phyloP scores from a whole-genome alignment of 2,329 filamentous ascomycete genomes.

The Penicillium sp. region DNA sequence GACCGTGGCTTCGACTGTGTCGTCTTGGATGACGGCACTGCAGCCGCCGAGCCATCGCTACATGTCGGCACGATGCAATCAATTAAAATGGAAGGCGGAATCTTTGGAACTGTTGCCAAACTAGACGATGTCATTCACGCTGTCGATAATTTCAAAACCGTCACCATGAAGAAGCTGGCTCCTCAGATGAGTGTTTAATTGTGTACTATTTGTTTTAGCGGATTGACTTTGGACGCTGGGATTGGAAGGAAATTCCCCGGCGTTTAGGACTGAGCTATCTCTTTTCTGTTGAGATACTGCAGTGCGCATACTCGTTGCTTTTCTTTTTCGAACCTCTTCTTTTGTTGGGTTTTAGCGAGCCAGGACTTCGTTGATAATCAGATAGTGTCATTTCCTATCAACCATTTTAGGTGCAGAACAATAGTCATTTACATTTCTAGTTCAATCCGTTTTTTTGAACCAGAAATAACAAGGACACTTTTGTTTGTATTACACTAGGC shows the following conservation, averaged over 20 bases:
- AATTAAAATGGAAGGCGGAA: slow-evolving; percentile 49
- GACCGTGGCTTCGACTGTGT: slow-evolving; percentile 56
- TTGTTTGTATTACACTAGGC: not conserved
- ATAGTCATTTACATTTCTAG: not conserved
- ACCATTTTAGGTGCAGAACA: not conserved
- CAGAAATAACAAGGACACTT: not conserved
- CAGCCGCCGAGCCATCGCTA: slow-evolving; percentile 42
- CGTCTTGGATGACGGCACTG: slow-evolving; percentile 50
- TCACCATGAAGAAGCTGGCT: slow-evolving; percentile 44
- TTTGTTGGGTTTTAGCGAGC: not conserved
- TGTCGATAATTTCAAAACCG: slow-evolving; percentile 43
- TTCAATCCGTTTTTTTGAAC: not conserved
- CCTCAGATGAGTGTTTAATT: slow-evolving; percentile 37
- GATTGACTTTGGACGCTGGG: slow-evolving; percentile 10
- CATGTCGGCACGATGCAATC: slow-evolving; percentile 45
- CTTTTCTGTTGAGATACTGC: slow-evolving; percentile 1
- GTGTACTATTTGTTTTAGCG: slow-evolving; percentile 15
- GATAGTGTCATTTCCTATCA: not conserved
- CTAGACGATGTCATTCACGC: slow-evolving; percentile 41
- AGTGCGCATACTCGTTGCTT: not conserved
- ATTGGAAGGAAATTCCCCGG: slow-evolving; percentile 11
- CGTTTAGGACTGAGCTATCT: slow-evolving; percentile 14
- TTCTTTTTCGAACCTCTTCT: not conserved
- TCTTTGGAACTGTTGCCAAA: slow-evolving; percentile 43
- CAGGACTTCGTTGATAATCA: not conserved